These are phyloP conservation scores for Pichia sp. DNA, from an alignment of 1,139 yeast genomes.

Conservation along the genomic window DNA sequence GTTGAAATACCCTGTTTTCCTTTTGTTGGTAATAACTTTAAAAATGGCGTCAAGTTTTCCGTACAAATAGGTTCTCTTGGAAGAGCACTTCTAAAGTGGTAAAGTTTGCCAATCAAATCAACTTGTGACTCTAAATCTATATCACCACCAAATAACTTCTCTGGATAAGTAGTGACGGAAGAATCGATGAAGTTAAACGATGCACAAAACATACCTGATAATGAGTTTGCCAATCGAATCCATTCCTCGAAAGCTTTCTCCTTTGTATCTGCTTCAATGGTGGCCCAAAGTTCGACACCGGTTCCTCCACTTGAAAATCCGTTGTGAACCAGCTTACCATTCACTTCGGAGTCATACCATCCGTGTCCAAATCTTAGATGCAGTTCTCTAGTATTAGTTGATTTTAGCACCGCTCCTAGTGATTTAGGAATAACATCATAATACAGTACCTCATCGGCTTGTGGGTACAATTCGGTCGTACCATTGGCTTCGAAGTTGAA, in stretches of 20 bases:
- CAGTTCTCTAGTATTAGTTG: slow-evolving; percentile 66
- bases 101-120: slow-evolving; percentile 40
- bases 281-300: slow-evolving; percentile 93
- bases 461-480: slow-evolving; percentile 33
- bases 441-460: slow-evolving; percentile 38
- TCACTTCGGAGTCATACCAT: slow-evolving; percentile 86
- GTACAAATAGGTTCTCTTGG: slow-evolving; percentile 98
- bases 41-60: slow-evolving; percentile 90
- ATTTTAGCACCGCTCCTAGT: slow-evolving; percentile 69
- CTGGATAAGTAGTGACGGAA: slow-evolving; percentile 73
- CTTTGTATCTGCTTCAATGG: slow-evolving; percentile 59
- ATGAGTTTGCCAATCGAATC: slow-evolving; percentile 65
- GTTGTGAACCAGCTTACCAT: slow-evolving; percentile 77
- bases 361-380: slow-evolving; percentile 90
- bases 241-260: slow-evolving; percentile 61
- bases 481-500: slow-evolving; percentile 66
- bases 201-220: slow-evolving; percentile 94
- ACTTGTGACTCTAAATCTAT: slow-evolving; percentile 24
- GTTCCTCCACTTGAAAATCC: slow-evolving; percentile 85
- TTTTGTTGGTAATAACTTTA: slow-evolving; percentile 85
- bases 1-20: slow-evolving; percentile 89
- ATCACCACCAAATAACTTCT: slow-evolving; percentile 40
- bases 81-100: slow-evolving; percentile 73
- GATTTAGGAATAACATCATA: slow-evolving; percentile 77
- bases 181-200: slow-evolving; percentile 85